Evolutionary conservation across 352 stramenopile species (phyloP), one percentile per base, ranked within the genome.

Genomic region (Pythium vanterpoolii): DNA sequence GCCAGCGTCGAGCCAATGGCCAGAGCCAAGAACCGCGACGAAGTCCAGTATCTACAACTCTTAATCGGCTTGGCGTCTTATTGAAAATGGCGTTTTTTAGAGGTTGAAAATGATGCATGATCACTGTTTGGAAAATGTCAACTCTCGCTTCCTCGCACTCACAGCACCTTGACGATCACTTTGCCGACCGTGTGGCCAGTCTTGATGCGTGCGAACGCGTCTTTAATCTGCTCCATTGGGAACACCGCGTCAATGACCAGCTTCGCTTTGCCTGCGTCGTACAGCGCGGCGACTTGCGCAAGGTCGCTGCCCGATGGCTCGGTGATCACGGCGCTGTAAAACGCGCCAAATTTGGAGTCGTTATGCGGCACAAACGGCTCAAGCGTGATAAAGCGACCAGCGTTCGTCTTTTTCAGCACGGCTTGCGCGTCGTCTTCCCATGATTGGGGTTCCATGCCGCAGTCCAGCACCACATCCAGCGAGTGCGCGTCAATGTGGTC

Each of bases 321-420:
- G 10, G 53, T 47, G 3, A 68, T 51, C 7, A 75, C 65, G 10
- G 38, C 31, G 26, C 38, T 64, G 23, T 72, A 28, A 16, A 46
- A 53, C 7, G 78, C 81, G 21, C 78, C 80, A 18, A 90, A 83
- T 16, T 74, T 60, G 10, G 83, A 79, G 51, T 86, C 78, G 23
- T 73, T 77, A 1, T 68, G 76, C 11, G 70, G 52, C 44, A 65
- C 53, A 5, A 73, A 69, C 34, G 9, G 36, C 7, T 48, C 6
- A 23, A 86, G 72, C 5, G 54, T 81, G 44, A 80, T 64, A 53
- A 79, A 83, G 30, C 68, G 72, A 13, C 66, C 74, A 0, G 53
- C n/a, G n/a, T n/a, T 70, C 31, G 66, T 26, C 66, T 79, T 75
- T 28, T 63, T 63, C 4, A 83, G 51, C 33, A 83, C 59, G 30